Evolutionary conservation across 2,329 filamentous ascomycete genomes (phyloP).

Genomic region (Epichloe coenophiala): DNA sequence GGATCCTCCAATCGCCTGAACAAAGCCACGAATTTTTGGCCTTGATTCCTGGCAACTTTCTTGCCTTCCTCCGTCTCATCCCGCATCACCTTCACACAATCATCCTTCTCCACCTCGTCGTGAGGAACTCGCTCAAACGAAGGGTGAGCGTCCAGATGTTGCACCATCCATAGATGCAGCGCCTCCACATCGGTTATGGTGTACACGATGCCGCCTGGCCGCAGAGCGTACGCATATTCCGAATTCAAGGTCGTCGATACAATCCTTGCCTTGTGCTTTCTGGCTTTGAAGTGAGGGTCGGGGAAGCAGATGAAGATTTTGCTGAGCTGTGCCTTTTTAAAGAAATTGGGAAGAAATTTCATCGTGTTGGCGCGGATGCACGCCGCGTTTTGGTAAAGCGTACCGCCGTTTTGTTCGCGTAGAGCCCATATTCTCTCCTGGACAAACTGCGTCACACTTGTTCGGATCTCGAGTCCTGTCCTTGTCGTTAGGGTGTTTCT

Average conservation of each 20-base stretch:
- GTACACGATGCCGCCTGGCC: conserved; percentile 76
- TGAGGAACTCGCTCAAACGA: conserved; percentile 64
- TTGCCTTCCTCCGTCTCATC: conserved; percentile 92
- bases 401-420: conserved; percentile 46
- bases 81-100: conserved; percentile 61
- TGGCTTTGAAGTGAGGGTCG: conserved; percentile 92
- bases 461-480: conserved; percentile 80
- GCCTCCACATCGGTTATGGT: conserved; percentile 97
- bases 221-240: conserved; percentile 82
- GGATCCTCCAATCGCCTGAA: conserved; percentile 74
- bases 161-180: conserved; percentile 84
- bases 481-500: not conserved
- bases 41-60: conserved; percentile 85
- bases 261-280: conserved; percentile 95
- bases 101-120: conserved; percentile 53
- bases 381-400: conserved; percentile 69
- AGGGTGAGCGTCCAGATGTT: conserved; percentile 65
- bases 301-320: conserved; percentile 98
- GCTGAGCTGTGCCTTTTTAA: conserved; percentile 62
- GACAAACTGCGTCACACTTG: conserved; percentile 81
- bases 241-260: conserved; percentile 78
- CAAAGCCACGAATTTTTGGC: conserved; percentile 80
- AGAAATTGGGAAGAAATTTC: conserved; percentile 99
- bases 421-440: conserved; percentile 76
- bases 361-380: conserved; percentile 90